A percentile compares a stretch with the other conserved stretches of the same genome.
phyloP scores from a whole-genome alignment of 768 basidiomycete species.

The Tulasnella sp. region DNA sequence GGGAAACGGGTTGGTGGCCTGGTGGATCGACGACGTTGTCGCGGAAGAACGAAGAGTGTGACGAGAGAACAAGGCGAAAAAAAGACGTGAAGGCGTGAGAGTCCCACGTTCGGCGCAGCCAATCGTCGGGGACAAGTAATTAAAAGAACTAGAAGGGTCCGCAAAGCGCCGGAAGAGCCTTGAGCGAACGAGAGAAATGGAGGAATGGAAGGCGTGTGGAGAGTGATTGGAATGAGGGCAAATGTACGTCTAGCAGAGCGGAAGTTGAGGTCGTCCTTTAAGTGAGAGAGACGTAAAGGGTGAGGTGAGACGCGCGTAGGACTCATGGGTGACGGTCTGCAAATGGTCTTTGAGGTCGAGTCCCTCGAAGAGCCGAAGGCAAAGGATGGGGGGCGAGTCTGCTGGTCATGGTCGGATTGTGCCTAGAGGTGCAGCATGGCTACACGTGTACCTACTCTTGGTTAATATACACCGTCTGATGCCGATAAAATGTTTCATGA shows the following conservation, averaged over 20 bases:
- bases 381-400: neutral
- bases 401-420: neutral
- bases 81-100: constrained; percentile 7
- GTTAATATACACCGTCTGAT: neutral
- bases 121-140: constrained; percentile 5
- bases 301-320: neutral
- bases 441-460: neutral
- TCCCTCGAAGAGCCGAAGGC: neutral
- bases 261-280: constrained; percentile 2
- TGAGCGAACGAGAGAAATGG: neutral
- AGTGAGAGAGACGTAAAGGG: constrained; percentile 11
- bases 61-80: neutral
- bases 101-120: constrained; percentile 4
- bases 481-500: neutral
- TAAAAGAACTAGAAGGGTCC: neutral
- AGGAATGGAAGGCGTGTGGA: neutral
- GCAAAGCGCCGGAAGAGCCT: neutral
- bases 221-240: constrained; percentile 1
- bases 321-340: constrained; percentile 4
- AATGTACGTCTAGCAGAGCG: neutral
- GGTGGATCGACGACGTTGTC: neutral
- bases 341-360: constrained; percentile 8
- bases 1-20: neutral
- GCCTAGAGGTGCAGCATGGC: neutral
- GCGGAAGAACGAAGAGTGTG: neutral